Percentiles rank a stretch among this genome's conserved stretches.
phyloP scores from a whole-genome alignment of 441 rosid genomes.

The Populus hybrid region DNA sequence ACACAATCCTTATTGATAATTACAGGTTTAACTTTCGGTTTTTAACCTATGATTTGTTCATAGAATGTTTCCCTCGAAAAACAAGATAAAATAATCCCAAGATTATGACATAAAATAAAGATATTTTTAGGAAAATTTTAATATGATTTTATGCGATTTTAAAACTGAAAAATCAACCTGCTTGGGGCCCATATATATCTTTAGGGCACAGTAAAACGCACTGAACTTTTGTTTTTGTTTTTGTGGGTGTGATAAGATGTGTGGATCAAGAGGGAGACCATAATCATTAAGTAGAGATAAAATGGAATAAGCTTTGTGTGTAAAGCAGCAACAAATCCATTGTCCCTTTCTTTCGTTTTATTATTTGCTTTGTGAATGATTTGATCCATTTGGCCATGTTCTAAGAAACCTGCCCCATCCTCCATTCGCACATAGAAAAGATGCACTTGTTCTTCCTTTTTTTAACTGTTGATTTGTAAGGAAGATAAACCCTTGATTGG shows the following conservation, averaged over 20 bases:
- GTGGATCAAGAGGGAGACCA: constrained; percentile 1
- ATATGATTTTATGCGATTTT: too few species aligned
- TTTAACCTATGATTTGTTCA: too few species aligned
- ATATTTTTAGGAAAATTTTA: too few species aligned
- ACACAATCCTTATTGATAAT: neutral
- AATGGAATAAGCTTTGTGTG: constrained; percentile 16
- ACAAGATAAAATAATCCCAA: too few species aligned
- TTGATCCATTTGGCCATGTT: neutral
- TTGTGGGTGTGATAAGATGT: constrained; percentile 8
- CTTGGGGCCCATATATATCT: neutral
- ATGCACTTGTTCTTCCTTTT: neutral
- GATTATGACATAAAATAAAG: too few species aligned
- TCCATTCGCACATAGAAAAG: neutral
- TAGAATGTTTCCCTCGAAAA: too few species aligned
- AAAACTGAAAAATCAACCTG: too few species aligned
- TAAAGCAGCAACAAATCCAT: constrained; percentile 21
- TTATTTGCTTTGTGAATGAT: constrained; percentile 3
- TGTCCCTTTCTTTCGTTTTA: constrained; percentile 14
- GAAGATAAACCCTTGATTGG: neutral
- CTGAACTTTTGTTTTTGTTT: neutral
- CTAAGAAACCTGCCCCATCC: neutral
- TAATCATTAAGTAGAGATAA: constrained; percentile 15
- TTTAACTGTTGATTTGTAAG: neutral
- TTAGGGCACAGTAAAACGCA: constrained; percentile 15
- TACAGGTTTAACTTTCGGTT: too few species aligned